Evolutionary conservation across 2,329 filamentous ascomycete genomes (phyloP).

Genomic region (Knufia fluminis): DNA sequence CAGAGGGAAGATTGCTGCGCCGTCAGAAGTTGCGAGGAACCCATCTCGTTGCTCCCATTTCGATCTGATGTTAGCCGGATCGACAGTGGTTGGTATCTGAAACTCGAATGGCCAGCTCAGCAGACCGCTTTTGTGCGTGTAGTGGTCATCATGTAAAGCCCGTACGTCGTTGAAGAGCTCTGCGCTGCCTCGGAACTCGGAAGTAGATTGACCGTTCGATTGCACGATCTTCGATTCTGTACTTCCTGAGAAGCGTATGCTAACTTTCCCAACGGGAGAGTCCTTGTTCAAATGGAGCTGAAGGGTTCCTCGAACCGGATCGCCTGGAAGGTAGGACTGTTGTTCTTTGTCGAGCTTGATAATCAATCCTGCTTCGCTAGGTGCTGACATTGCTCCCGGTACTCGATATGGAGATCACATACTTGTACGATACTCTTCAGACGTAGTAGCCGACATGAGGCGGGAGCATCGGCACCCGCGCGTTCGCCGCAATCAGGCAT

Average conservation of each 20-base stretch:
- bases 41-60: conserved; percentile 16
- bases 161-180: conserved; percentile 14
- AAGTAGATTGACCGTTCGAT: conserved; percentile 15
- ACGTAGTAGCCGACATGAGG: too few relatives aligned
- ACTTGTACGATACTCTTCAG: too few relatives aligned
- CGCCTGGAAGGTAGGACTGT: too few relatives aligned
- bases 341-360: too few relatives aligned
- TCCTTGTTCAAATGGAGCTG: neutral
- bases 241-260: conserved; percentile 15
- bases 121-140: conserved; percentile 16
- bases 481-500: too few relatives aligned
- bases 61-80: conserved; percentile 12
- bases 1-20: conserved; percentile 9
- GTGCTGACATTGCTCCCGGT: too few relatives aligned
- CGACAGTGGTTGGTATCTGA: conserved; percentile 12
- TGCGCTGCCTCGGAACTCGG: conserved; percentile 13
- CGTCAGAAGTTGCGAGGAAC: conserved; percentile 10
- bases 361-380: too few relatives aligned
- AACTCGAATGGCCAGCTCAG: conserved; percentile 19
- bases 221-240: conserved; percentile 17
- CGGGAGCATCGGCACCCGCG: too few relatives aligned
- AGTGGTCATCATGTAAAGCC: conserved; percentile 15
- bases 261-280: conserved; percentile 12
- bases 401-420: too few relatives aligned
- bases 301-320: neutral